Evolutionary conservation across 805 yeast species (phyloP).

Genomic region (Tetrapisispora fleetii): DNA sequence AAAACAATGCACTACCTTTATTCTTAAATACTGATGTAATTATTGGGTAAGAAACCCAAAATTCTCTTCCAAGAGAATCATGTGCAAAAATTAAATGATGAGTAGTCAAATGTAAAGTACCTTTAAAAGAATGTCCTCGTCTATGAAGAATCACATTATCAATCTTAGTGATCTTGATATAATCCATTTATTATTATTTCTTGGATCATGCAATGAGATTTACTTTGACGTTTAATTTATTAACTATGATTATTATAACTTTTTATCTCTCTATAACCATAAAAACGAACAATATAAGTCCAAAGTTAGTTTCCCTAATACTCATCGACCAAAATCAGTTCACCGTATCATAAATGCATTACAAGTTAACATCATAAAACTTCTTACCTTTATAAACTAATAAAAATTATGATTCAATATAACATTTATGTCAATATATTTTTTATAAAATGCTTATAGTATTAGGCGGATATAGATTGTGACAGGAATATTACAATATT

Average conservation of each 20-base stretch:
- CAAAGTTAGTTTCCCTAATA: too few relatives aligned
- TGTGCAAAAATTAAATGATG: constrained; percentile 64
- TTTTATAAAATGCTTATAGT: background rate
- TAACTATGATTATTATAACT: too few relatives aligned
- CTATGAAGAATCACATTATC: constrained; percentile 45
- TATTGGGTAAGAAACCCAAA: constrained; percentile 89
- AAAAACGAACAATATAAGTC: too few relatives aligned
- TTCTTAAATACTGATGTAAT: constrained; percentile 50
- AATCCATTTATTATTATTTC: constrained; percentile 38
- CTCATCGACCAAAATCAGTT: too few relatives aligned
- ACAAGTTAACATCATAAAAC: too few relatives aligned
- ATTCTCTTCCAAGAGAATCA: constrained; percentile 40
- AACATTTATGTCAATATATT: too few relatives aligned
- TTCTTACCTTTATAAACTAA: too few relatives aligned
- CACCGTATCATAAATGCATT: too few relatives aligned
- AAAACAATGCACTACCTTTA: constrained; percentile 40
- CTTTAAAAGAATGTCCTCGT: constrained; percentile 46
- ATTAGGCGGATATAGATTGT: background rate
- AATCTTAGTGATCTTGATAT: constrained; percentile 44
- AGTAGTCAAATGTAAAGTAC: constrained; percentile 59
- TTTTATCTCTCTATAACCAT: too few relatives aligned
- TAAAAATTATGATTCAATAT: background rate
- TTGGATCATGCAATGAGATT: background rate
- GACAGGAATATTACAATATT: background rate
- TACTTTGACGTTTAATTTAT: background rate